Base-by-base conservation (phyloP, 768 basidiomycete species). In the Auriculariales sp. region DNA sequence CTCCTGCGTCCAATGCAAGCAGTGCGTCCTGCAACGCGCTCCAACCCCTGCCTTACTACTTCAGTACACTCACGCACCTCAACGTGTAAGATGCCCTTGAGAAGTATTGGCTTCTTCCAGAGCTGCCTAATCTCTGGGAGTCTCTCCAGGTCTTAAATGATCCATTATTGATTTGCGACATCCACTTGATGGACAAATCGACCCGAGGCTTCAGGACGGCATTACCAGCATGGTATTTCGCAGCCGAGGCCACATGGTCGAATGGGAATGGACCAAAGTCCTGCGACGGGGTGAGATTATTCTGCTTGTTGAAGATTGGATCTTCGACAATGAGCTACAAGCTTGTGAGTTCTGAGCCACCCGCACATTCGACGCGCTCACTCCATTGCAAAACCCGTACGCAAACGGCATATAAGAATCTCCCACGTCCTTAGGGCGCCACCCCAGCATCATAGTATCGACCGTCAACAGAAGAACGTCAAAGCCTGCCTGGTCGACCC, bases 51-150 rank as follows among this genome's bases (percentile, higher is more conserved):
- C 22, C 2, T 36, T 6, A 36, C 7, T 36, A 19, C 7, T 36
- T 36, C 15, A 4, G n/a, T 36, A 36, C 5, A 36, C 15, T 44
- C 11, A 19, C 12, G 27, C 27, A 44, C 39, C 39, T 72, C 65
- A 14, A 75, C 73, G 39, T 66, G 68, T 58, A 86, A 80, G 50
- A 91, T 83, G 2, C 85, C 86, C 61, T 90, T 90, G 45, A 89
- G 65, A 15, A 88, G 63, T 47, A 90, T 62, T 1, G 82, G 82
- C 0, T 84, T 84, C 11, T 85, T 75, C 87, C 85, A 89, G 49
- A 81, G 75, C 22, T 81, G 70, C 57, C 74, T 70, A 53, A 89
- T 59, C 54, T 85, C 76, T 55, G 69, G 69, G 52, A 89, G 59
- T 49, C 88, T 77, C 48, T 85, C 86, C 87, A 89, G 9, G 71